phyloP scores from a whole-genome alignment of 305 asterid species.

The Rubia balearica region DNA sequence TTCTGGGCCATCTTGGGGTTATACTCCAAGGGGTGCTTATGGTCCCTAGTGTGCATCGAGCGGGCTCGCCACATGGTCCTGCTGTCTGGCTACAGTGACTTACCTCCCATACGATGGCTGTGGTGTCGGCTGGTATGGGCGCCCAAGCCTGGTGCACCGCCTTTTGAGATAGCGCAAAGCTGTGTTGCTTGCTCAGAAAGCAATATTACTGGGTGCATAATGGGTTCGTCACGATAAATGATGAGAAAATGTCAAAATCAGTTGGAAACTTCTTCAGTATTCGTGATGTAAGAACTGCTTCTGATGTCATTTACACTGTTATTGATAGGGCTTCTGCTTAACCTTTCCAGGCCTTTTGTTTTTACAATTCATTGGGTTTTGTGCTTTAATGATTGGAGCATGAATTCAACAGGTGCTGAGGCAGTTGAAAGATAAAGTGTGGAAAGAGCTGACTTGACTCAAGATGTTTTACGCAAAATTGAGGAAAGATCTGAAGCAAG shows the following conservation, averaged over 20 bases:
- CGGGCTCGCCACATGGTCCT: too few relatives aligned
- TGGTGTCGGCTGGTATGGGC: too few relatives aligned
- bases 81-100: too few relatives aligned
- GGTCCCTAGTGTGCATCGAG: too few relatives aligned
- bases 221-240: conserved; percentile 68
- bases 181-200: conserved; percentile 83
- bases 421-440: conserved; percentile 75
- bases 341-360: background rate
- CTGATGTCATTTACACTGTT: background rate
- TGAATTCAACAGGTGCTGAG: conserved; percentile 37
- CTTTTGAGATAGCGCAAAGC: conserved; percentile 84
- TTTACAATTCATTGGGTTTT: conserved; percentile 8
- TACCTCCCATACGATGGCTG: too few relatives aligned
- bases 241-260: conserved; percentile 86
- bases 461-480: conserved; percentile 45
- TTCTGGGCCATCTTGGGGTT: too few relatives aligned
- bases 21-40: too few relatives aligned
- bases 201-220: conserved; percentile 71
- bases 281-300: conserved; percentile 50
- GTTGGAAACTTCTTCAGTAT: conserved; percentile 67
- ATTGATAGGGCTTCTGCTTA: conserved; percentile 10
- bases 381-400: background rate
- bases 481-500: conserved; percentile 60
- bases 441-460: conserved; percentile 50
- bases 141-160: too few relatives aligned